These are phyloP conservation scores for Quercus mongolica DNA, from an alignment of 306 rosid species.

Conservation along the genomic window DNA sequence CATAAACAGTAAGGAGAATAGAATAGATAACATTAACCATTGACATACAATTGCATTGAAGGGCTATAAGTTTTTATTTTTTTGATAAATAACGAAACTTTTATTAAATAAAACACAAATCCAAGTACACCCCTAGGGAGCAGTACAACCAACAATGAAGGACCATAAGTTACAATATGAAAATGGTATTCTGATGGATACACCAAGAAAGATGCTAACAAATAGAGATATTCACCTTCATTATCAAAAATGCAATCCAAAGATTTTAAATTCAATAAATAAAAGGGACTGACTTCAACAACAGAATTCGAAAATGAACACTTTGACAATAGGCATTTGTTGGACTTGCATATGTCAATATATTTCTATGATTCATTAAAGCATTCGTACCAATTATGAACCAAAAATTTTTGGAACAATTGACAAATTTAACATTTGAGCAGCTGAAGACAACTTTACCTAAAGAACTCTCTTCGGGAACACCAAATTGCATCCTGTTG, in stretches of 20 bases:
- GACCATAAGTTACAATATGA: neutral
- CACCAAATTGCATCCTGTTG: constrained; percentile 88
- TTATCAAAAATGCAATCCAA: neutral
- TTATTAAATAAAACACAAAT: too few relatives aligned
- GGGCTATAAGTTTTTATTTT: neutral
- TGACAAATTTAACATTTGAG: neutral
- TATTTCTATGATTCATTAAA: neutral
- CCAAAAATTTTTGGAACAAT: neutral
- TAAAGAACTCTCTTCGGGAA: constrained; percentile 95
- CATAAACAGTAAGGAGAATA: constrained; percentile 16
- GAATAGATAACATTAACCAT: neutral
- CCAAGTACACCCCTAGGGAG: too few relatives aligned
- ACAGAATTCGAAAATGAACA: neutral
- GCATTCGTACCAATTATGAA: neutral
- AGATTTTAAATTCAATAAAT: neutral
- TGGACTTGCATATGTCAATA: neutral
- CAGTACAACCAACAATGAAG: neutral
- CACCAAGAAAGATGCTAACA: neutral
- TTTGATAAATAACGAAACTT: too few relatives aligned
- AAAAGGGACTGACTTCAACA: neutral
- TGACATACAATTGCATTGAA: neutral
- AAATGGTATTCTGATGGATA: neutral
- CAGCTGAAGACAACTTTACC: constrained; percentile 39
- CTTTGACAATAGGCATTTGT: neutral
- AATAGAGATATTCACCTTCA: neutral